phyloP scores from a whole-genome alignment of 768 basidiomycete genomes.

The Steccherinum ochraceum region DNA sequence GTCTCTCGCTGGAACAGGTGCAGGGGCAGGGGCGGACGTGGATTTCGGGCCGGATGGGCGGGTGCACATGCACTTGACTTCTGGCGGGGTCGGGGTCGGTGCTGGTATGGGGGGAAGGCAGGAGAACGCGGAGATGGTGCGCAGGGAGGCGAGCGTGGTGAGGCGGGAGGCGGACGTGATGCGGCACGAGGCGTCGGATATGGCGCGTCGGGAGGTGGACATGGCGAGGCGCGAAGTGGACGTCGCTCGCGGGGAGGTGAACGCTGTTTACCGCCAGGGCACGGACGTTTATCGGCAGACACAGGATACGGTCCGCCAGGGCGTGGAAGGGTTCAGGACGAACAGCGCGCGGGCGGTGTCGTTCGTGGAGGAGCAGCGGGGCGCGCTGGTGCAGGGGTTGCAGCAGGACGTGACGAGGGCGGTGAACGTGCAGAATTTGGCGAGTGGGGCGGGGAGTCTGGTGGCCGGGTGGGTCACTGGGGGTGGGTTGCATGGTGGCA shows the following conservation, averaged over 20 bases:
- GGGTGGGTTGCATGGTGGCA: too few species aligned
- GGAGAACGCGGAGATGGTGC: too few species aligned
- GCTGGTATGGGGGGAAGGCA: too few species aligned
- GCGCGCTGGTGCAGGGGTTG: background rate
- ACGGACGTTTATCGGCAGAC: background rate
- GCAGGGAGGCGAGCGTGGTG: background rate
- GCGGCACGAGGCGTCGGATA: background rate
- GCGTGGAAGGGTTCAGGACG: background rate
- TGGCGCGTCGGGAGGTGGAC: background rate
- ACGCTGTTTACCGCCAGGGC: background rate
- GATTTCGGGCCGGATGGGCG: background rate
- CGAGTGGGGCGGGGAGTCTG: background rate
- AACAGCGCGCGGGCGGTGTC: background rate
- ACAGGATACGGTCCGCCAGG: background rate
- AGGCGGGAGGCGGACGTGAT: background rate
- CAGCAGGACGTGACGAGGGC: too few species aligned
- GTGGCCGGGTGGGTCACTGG: background rate
- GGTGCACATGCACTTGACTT: background rate
- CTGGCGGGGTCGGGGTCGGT: too few species aligned
- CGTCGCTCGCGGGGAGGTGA: background rate
- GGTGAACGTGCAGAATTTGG: background rate
- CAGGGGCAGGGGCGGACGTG: background rate
- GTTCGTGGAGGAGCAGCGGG: background rate
- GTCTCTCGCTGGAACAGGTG: background rate
- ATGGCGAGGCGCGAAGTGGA: background rate